phyloP scores from a whole-genome alignment of 805 yeast genomes.

The Hyphopichia homilentoma region DNA sequence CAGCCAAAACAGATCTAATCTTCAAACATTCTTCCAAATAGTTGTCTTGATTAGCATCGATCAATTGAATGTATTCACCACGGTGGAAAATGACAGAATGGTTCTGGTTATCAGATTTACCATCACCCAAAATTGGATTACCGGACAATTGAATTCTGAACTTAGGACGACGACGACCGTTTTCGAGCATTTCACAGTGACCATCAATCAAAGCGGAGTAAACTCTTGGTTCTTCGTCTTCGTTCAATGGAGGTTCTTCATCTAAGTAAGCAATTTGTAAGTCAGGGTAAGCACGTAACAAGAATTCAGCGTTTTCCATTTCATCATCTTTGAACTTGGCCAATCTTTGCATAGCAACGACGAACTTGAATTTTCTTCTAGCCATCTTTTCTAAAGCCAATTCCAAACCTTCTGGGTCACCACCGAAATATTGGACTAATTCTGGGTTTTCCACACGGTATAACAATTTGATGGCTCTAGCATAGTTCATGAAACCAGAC shows the following conservation, averaged over 20 bases:
- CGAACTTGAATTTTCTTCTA: conserved; percentile 58
- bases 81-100: conserved; percentile 70
- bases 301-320: conserved; percentile 53
- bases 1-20: conserved; percentile 69
- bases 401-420: conserved; percentile 95
- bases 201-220: conserved; percentile 73
- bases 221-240: conserved; percentile 42
- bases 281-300: conserved; percentile 64
- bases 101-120: conserved; percentile 81
- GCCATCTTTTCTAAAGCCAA: conserved; percentile 83
- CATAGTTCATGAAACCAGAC: conserved; percentile 46
- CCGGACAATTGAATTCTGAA: conserved; percentile 68
- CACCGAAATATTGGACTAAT: conserved; percentile 89
- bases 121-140: conserved; percentile 80
- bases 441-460: conserved; percentile 45
- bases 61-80: conserved; percentile 76
- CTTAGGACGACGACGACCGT: conserved; percentile 59
- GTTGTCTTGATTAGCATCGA: conserved; percentile 84
- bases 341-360: conserved; percentile 64
- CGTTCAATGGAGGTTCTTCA: conserved; percentile 41
- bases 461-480: conserved; percentile 43
- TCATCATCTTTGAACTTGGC: conserved; percentile 53
- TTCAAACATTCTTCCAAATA: conserved; percentile 79
- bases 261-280: conserved; percentile 62
- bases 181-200: conserved; percentile 54